Conservation (phyloP, 78 protist species). For the Dictyostelium purpureum region DNA sequence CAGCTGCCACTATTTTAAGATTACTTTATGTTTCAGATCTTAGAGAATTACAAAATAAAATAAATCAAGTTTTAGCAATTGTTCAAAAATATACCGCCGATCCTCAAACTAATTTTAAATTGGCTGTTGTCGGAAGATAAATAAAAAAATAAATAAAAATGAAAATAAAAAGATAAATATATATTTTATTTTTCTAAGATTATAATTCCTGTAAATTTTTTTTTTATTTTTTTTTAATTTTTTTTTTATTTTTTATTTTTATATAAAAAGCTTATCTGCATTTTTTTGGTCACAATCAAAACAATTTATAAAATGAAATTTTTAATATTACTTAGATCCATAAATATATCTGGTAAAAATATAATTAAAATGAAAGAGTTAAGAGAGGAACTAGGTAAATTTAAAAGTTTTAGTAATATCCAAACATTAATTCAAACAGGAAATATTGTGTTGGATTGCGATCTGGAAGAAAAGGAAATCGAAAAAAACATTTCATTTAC, state of each 20-base stretch:
- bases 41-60: constrained; percentile 64
- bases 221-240: too few relatives aligned
- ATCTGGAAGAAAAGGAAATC: not conserved
- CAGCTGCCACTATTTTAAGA: constrained; percentile 66
- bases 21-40: constrained; percentile 68
- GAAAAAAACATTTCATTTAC: too few relatives aligned
- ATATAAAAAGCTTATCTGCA: too few relatives aligned
- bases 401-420: not conserved
- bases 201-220: too few relatives aligned
- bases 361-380: constrained; percentile 4
- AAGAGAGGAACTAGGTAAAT: not conserved
- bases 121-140: constrained; percentile 75
- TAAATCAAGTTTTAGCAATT: constrained; percentile 51
- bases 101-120: constrained; percentile 68
- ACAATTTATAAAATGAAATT: too few relatives aligned
- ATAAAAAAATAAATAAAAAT: not conserved
- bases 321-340: not conserved
- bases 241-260: too few relatives aligned
- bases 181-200: not conserved
- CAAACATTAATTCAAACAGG: constrained; percentile 4
- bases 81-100: constrained; percentile 61
- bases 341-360: not conserved
- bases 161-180: not conserved
- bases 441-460: not conserved
- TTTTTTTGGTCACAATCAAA: too few relatives aligned